Base-by-base conservation (phyloP, 768 basidiomycete species). In the Lentinula boryana region DNA sequence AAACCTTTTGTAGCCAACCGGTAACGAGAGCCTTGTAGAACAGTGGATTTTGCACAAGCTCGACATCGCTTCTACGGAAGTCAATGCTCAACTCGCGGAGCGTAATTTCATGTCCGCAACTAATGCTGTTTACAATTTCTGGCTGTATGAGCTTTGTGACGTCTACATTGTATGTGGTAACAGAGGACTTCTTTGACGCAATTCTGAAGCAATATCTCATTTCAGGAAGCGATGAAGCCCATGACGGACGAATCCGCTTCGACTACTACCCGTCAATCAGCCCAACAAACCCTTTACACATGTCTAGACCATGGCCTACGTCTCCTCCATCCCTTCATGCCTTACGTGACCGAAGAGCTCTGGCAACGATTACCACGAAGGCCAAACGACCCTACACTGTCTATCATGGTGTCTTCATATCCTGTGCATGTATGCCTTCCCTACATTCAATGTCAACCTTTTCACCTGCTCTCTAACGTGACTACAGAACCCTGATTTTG, bases 81-180 rank as follows among this genome's bases (percentile, higher is more conserved):
- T 93, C 68, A 96, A 96, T 74, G 78, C 76, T 38, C 76, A 85
- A 18, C 79, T 98, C 3, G 76, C 82, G 27, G 85, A 87, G 23
- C 85, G 96, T 49, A 95, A 95, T 70, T 98, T 99, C 78, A 94
- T 96, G 88, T 78, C 81, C 16, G 97, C 95, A 0, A 96, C 97
- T 0, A 87, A 80, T 2, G 80, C 85, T 0, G 88, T 84, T 0
- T 85, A 98, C 76, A 92, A 92, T 68, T 98, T 97, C 79, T 99
- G 97, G 96, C 74, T 99, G 41, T 95, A 98, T 71, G 96, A 99
- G 73, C 79, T 98, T n/a, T 99, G 97, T 70, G 97, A 99, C 70
- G 95, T 99, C 27, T 99, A 95, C 76, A 98, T 99, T 65, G 93
- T 95, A 62, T 63, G 91, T 70, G 10, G 18, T 15, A 23, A 63